A percentile compares a stretch with the other conserved stretches of the same genome.
Evolutionary conservation across 768 basidiomycete species (phyloP).

Genomic region (Chalciporus pseudorubinellus): DNA sequence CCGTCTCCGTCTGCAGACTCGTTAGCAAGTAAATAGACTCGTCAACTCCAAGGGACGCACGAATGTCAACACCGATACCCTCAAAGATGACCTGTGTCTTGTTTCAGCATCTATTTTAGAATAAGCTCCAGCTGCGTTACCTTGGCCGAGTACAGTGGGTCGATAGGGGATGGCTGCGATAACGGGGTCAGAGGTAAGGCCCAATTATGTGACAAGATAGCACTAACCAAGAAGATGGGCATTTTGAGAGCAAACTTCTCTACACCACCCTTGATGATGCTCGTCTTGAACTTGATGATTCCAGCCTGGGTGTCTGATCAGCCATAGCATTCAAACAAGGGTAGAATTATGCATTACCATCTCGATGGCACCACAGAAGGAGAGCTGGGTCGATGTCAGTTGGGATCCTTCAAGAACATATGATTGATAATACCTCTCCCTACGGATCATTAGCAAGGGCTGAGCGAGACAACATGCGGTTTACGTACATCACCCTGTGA

Average conservation of each 20-base stretch:
- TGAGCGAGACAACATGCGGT: not conserved
- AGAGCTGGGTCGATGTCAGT: conserved; percentile 39
- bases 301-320: conserved; percentile 46
- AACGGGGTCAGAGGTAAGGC: not conserved
- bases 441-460: conserved; percentile 22
- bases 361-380: conserved; percentile 77
- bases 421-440: conserved; percentile 49
- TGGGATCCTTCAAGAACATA: not conserved
- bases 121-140: conserved; percentile 23
- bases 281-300: conserved; percentile 67
- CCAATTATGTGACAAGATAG: not conserved
- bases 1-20: conserved; percentile 58
- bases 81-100: conserved; percentile 60
- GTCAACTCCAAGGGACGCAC: conserved; percentile 34
- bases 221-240: conserved; percentile 66
- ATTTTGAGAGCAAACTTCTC: conserved; percentile 73
- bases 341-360: conserved; percentile 43
- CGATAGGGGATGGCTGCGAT: conserved; percentile 66
- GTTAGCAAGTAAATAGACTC: not conserved
- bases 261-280: conserved; percentile 71
- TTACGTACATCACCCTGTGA: conserved; percentile 66
- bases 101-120: not conserved
- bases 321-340: not conserved
- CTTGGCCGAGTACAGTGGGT: conserved; percentile 73
- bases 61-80: conserved; percentile 70